phyloP scores from a whole-genome alignment of 306 rosid genomes.

The Astragalus glycyphyllos region DNA sequence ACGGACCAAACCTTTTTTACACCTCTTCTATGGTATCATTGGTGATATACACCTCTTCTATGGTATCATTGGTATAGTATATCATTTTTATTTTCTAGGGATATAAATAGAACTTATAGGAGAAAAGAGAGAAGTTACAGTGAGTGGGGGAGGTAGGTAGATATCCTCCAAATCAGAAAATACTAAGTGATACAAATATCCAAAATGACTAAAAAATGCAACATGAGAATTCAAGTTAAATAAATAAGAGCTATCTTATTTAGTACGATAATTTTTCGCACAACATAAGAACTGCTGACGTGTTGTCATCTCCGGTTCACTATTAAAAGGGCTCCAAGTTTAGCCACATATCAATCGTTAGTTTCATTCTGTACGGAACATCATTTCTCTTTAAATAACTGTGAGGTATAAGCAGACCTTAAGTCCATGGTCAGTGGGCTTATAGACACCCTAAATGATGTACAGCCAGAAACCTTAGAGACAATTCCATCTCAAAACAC shows the following conservation, averaged over 20 bases:
- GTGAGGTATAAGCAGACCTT: background rate
- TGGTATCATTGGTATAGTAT: constrained; percentile 11
- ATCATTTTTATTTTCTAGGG: constrained; percentile 16
- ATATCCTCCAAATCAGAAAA: background rate
- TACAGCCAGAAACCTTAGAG: background rate
- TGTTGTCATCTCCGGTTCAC: too few species aligned
- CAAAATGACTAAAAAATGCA: background rate
- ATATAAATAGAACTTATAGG: background rate
- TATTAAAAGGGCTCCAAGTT: too few species aligned
- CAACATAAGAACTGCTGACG: too few species aligned
- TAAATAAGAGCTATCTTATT: background rate
- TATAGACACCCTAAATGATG: constrained; percentile 19
- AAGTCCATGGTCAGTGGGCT: constrained; percentile 21
- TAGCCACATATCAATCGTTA: too few species aligned
- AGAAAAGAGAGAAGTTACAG: constrained; percentile 10
- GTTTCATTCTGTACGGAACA: too few species aligned
- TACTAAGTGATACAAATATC: background rate
- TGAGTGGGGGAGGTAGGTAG: background rate
- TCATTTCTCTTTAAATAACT: too few species aligned
- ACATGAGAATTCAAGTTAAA: background rate
- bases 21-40: background rate
- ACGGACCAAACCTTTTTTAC: constrained; percentile 13
- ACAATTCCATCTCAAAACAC: constrained; percentile 15
- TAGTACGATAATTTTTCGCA: too few species aligned
- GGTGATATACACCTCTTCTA: background rate